Evolutionary conservation across 2,329 filamentous ascomycete species (phyloP).

Genomic region (Fusarium nematophilum): DNA sequence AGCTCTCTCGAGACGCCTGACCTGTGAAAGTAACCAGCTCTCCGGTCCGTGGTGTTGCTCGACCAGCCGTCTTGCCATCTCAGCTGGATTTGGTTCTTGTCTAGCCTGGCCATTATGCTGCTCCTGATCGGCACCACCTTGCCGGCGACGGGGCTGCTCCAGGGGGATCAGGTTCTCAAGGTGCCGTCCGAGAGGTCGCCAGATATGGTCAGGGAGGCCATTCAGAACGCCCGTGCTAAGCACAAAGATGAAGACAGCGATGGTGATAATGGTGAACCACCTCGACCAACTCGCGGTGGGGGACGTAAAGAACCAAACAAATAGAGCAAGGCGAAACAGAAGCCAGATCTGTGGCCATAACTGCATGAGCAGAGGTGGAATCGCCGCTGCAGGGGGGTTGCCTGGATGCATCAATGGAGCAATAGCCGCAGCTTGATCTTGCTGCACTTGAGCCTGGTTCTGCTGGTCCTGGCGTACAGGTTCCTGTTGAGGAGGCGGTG

Average conservation of each 20-base stretch:
- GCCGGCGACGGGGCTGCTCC: conserved; percentile 51
- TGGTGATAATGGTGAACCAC: conserved; percentile 65
- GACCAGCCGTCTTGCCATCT: conserved; percentile 66
- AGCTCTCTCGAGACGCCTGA: conserved; percentile 68
- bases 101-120: conserved; percentile 38
- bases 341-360: conserved; percentile 74
- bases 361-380: conserved; percentile 49
- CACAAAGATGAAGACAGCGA: conserved; percentile 68
- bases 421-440: conserved; percentile 39
- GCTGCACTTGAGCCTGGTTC: conserved; percentile 36
- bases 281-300: conserved; percentile 68
- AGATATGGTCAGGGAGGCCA: conserved; percentile 64
- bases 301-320: conserved; percentile 74
- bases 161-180: conserved; percentile 69
- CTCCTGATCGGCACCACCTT: conserved; percentile 34
- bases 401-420: conserved; percentile 49
- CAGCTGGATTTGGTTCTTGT: conserved; percentile 57
- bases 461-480: conserved; percentile 41
- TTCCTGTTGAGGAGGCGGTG: conserved; percentile 39
- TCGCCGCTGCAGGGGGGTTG: conserved; percentile 51
- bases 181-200: conserved; percentile 67
- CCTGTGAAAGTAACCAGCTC: conserved; percentile 52
- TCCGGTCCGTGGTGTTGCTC: conserved; percentile 49
- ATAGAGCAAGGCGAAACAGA: conserved; percentile 65
- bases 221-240: conserved; percentile 70